Percentiles rank a stretch among this genome's conserved stretches.
Evolutionary conservation across 805 yeast species (phyloP).

Genomic region (Pichia manshurica): DNA sequence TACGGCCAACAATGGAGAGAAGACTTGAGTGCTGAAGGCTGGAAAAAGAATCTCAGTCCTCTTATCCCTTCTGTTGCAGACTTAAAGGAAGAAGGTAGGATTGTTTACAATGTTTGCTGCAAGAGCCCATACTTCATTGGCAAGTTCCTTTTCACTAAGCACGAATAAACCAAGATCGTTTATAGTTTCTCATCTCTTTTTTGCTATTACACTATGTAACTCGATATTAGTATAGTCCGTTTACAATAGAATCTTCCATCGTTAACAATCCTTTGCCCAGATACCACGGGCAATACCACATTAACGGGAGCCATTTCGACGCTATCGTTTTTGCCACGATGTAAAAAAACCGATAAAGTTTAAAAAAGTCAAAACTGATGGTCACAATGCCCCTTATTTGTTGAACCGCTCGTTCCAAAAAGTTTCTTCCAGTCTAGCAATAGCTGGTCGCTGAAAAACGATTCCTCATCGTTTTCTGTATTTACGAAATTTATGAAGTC

Average conservation of each 20-base stretch:
- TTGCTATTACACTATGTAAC: too few relatives aligned
- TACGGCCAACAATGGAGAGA: conserved; percentile 10
- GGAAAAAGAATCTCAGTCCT: not conserved
- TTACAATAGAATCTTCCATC: too few relatives aligned
- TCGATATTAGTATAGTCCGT: too few relatives aligned
- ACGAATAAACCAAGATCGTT: not conserved
- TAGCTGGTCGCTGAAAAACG: not conserved
- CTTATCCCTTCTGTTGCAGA: conserved; percentile 4
- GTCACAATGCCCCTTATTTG: not conserved
- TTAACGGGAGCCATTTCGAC: too few relatives aligned
- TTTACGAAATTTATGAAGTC: conserved; percentile 1
- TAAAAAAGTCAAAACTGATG: conserved; percentile 1
- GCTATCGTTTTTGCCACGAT: too few relatives aligned
- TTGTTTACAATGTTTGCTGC: conserved; percentile 2
- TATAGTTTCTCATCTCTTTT: too few relatives aligned
- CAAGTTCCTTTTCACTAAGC: conserved; percentile 7
- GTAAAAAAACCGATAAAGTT: too few relatives aligned
- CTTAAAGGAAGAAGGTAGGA: conserved; percentile 6
- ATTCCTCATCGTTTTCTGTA: not conserved
- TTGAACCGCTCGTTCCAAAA: not conserved
- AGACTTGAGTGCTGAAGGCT: conserved; percentile 8
- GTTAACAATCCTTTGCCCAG: too few relatives aligned
- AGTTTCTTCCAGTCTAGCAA: conserved; percentile 2
- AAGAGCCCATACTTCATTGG: conserved; percentile 8
- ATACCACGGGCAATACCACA: too few relatives aligned